Percentiles rank a stretch among this genome's conserved stretches.
These are phyloP conservation scores for Rhodamnia rubescens DNA, from an alignment of 345 rosid genomes.

Conservation along the genomic window DNA sequence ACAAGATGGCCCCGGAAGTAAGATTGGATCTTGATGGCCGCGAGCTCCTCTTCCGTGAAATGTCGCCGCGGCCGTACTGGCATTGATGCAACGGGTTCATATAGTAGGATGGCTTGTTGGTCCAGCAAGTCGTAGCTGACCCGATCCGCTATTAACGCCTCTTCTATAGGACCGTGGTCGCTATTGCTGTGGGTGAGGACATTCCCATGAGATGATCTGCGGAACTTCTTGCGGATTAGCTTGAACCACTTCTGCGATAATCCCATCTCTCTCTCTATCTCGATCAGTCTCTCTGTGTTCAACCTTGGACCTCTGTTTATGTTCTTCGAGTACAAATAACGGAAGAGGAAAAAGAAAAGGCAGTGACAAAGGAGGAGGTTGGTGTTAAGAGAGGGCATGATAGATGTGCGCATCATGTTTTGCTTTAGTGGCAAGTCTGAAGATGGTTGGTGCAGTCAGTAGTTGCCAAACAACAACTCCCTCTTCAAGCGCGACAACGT, in stretches of 20 bases:
- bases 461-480: not conserved
- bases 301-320: not conserved
- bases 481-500: constrained; percentile 13
- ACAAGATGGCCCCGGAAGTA: constrained; percentile 83
- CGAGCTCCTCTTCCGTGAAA: constrained; percentile 21
- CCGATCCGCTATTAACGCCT: not conserved
- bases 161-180: not conserved
- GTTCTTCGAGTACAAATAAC: not conserved
- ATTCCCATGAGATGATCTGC: not conserved
- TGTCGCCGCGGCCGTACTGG: not conserved
- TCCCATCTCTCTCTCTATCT: constrained; percentile 9
- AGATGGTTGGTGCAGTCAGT: not conserved
- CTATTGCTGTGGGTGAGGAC: not conserved
- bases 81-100: not conserved
- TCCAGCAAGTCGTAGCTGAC: not conserved
- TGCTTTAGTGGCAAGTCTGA: not conserved
- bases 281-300: not conserved
- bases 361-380: constrained; percentile 12
- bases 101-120: not conserved
- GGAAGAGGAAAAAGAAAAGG: not conserved
- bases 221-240: constrained; percentile 17
- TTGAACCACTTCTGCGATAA: constrained; percentile 22
- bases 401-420: constrained; percentile 28
- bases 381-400: not conserved
- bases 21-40: constrained; percentile 75